Evolutionary conservation across 352 stramenopile species (phyloP).

Genomic region (Globisporangium emineosum): DNA sequence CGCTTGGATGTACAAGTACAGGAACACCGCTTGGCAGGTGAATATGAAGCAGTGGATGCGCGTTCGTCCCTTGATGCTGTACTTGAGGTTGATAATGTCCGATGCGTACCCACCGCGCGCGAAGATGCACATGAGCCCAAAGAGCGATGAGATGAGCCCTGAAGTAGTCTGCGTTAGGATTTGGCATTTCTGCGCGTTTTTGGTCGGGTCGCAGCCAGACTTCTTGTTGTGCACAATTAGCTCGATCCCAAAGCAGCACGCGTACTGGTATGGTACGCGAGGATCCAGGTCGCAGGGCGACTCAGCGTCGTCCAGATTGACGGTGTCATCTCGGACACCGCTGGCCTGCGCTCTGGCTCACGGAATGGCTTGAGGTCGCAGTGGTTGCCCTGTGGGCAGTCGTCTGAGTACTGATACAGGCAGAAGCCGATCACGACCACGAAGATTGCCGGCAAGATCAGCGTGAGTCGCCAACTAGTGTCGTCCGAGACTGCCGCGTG

Average conservation of each 20-base stretch:
- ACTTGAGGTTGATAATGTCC: constrained; percentile 70
- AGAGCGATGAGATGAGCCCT: constrained; percentile 88
- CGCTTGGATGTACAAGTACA: constrained; percentile 84
- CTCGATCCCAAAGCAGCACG: constrained; percentile 92
- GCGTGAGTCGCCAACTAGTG: constrained; percentile 87
- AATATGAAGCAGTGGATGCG: constrained; percentile 72
- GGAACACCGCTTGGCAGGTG: constrained; percentile 60
- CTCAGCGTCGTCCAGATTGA: constrained; percentile 29
- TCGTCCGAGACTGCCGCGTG: constrained; percentile 46
- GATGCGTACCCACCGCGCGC: constrained; percentile 84
- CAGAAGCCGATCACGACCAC: constrained; percentile 68
- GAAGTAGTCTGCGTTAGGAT: constrained; percentile 40
- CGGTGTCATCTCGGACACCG: not conserved
- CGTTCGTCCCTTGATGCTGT: constrained; percentile 88
- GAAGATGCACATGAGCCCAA: constrained; percentile 94
- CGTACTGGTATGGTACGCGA: constrained; percentile 91
- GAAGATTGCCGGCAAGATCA: constrained; percentile 86
- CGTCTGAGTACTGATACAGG: constrained; percentile 83
- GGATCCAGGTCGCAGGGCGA: constrained; percentile 84
- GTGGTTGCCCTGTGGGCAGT: constrained; percentile 93
- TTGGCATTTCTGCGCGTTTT: constrained; percentile 23
- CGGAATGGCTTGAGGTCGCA: constrained; percentile 43
- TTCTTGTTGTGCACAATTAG: constrained; percentile 92
- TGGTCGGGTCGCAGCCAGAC: constrained; percentile 35
- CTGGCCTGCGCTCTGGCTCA: not conserved